Conservation (phyloP, 257 asterid genomes). For the Jaltomata sinuosa region DNA sequence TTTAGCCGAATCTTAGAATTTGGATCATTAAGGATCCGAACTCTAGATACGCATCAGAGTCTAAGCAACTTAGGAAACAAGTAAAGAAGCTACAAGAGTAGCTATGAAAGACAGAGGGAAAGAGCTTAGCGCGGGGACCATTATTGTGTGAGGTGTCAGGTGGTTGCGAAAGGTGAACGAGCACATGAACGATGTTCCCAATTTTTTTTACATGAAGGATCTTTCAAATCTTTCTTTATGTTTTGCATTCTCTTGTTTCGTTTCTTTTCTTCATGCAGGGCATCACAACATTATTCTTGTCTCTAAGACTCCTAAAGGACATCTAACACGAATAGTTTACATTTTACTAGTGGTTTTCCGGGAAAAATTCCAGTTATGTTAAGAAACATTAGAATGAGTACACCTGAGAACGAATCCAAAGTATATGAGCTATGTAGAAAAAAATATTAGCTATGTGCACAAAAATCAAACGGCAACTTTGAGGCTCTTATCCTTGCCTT, state of each 20-base stretch:
- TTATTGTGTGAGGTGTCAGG: neutral
- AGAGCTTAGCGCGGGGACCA: neutral
- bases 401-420: neutral
- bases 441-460: neutral
- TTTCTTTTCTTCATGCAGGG: neutral
- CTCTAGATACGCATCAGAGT: too few species aligned
- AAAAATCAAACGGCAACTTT: neutral
- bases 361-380: neutral
- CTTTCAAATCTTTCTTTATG: neutral
- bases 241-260: neutral
- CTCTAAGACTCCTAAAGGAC: neutral
- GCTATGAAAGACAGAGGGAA: neutral
- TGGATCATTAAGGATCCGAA: too few species aligned
- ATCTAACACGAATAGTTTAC: neutral
- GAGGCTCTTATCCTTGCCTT: neutral
- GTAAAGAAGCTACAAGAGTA: neutral
- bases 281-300: neutral
- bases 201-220: neutral
- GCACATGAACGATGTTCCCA: neutral
- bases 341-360: neutral
- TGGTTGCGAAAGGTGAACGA: neutral
- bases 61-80: too few species aligned
- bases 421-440: too few species aligned
- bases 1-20: too few species aligned
- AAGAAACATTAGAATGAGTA: neutral